Conservation (phyloP, 129 eudicot genomes). For the Flaveria trinervia region DNA sequence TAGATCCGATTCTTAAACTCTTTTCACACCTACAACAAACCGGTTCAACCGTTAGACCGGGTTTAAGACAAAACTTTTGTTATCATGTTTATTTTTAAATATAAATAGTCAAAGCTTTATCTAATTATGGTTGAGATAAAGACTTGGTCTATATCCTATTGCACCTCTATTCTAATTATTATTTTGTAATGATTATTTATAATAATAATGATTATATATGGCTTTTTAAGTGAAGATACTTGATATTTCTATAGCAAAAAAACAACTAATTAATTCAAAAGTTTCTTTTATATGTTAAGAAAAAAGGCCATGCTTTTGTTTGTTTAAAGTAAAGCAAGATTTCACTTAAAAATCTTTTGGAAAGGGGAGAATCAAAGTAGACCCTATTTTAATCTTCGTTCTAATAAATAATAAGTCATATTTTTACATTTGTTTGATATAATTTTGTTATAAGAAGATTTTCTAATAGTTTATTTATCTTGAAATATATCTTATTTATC, state of each 20-base stretch:
- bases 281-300: neutral
- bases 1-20: conserved; percentile 28
- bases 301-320: neutral
- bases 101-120: neutral
- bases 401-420: too few relatives aligned
- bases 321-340: neutral
- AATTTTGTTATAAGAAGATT: too few relatives aligned
- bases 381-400: too few relatives aligned
- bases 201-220: too few relatives aligned
- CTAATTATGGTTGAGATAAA: neutral
- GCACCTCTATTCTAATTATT: neutral
- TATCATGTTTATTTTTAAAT: neutral
- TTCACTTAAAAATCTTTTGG: neutral
- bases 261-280: neutral
- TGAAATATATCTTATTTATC: neutral
- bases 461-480: too few relatives aligned
- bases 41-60: conserved; percentile 16
- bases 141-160: neutral
- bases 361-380: too few relatives aligned
- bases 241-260: neutral
- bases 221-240: neutral
- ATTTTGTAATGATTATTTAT: too few relatives aligned
- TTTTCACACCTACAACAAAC: conserved; percentile 22
- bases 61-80: neutral
- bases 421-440: too few relatives aligned